A percentile compares a stretch with the other conserved stretches of the same genome.
phyloP scores from a whole-genome alignment of 805 yeast genomes.

The Saccharomycopsis javanensis region DNA sequence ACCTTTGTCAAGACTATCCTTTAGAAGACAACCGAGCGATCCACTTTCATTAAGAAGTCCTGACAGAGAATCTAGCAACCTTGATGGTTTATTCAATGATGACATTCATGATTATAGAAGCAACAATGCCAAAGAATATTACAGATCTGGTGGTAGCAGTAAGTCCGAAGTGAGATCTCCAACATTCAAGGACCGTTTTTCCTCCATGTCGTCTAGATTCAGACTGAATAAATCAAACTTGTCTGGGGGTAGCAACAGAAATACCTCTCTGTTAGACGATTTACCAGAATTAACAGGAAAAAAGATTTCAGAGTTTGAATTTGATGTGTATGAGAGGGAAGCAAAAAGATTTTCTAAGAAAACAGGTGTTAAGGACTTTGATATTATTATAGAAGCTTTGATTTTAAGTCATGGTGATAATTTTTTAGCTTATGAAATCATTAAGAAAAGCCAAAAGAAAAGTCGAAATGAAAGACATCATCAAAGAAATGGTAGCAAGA shows the following conservation, averaged over 20 bases:
- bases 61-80: conserved; percentile 5
- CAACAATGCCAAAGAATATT: conserved; percentile 12
- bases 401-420: conserved; percentile 49
- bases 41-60: conserved; percentile 11
- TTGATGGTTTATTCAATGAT: conserved; percentile 13
- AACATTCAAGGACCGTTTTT: neutral
- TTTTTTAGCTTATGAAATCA: conserved; percentile 47
- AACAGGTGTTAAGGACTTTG: conserved; percentile 50
- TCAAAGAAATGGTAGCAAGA: neutral
- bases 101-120: conserved; percentile 9
- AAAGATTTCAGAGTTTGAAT: conserved; percentile 44
- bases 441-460: conserved; percentile 32
- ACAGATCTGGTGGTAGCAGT: conserved; percentile 8
- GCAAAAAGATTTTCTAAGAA: conserved; percentile 38
- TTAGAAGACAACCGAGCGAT: conserved; percentile 6
- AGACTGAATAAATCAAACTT: neutral
- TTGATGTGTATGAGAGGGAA: conserved; percentile 40
- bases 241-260: neutral
- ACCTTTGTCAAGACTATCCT: neutral
- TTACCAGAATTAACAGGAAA: conserved; percentile 40
- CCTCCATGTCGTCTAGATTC: conserved; percentile 5
- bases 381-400: conserved; percentile 55
- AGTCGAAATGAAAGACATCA: neutral
- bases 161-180: conserved; percentile 7
- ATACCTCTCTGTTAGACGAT: neutral